A percentile compares a stretch with the other conserved stretches of the same genome.
Conservation (phyloP, 2,329 filamentous ascomycete genomes). For the Malbranchea zuffiana region DNA sequence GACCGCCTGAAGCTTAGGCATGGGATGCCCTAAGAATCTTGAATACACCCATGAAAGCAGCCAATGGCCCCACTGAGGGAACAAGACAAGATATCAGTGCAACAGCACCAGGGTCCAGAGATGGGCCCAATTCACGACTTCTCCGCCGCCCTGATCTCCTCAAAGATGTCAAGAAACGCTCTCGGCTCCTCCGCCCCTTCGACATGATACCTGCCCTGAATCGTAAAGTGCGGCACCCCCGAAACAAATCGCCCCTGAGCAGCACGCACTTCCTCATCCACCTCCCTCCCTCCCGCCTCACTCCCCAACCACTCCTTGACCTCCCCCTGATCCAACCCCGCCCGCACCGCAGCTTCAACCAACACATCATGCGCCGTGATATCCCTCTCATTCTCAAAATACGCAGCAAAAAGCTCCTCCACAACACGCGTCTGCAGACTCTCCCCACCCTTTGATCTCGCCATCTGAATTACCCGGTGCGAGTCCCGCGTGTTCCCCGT, state of each 20-base stretch:
- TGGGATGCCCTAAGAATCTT: too few relatives aligned
- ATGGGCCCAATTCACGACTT: neutral
- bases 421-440: constrained; percentile 49
- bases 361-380: constrained; percentile 49
- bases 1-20: too few relatives aligned
- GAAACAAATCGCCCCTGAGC: constrained; percentile 46
- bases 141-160: constrained; percentile 42
- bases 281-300: constrained; percentile 46
- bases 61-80: too few relatives aligned
- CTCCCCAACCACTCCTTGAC: constrained; percentile 45
- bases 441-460: constrained; percentile 42
- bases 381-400: constrained; percentile 55
- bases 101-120: too few relatives aligned
- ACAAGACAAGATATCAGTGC: too few relatives aligned
- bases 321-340: constrained; percentile 39
- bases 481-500: constrained; percentile 70
- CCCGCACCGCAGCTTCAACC: constrained; percentile 37
- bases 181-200: constrained; percentile 61
- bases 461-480: constrained; percentile 65
- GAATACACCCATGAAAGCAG: too few relatives aligned
- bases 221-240: constrained; percentile 65
- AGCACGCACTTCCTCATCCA: constrained; percentile 46
- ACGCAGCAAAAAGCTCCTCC: constrained; percentile 52
- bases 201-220: constrained; percentile 57
- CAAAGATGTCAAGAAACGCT: constrained; percentile 56